Conservation (phyloP, 148 eudicot genomes). For the Pouteria glomerata region DNA sequence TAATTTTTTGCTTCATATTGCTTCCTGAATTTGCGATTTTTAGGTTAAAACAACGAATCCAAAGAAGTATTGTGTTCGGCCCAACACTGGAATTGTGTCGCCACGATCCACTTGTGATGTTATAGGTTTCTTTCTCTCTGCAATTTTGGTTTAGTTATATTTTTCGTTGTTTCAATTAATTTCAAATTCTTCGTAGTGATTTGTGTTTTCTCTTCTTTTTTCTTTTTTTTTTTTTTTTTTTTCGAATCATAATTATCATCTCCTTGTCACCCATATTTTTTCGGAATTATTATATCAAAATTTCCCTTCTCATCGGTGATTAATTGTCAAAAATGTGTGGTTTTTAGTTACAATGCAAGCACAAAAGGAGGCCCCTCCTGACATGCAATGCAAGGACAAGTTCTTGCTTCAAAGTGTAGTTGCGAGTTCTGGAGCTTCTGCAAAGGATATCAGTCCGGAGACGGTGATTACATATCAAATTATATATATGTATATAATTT, state of each 20-base stretch:
- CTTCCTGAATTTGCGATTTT: conserved; percentile 10
- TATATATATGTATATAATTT: too few species aligned
- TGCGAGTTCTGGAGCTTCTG: conserved; percentile 41
- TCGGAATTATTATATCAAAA: background rate
- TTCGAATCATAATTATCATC: background rate
- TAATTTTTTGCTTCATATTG: background rate
- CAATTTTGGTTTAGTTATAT: background rate
- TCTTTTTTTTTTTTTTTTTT: background rate
- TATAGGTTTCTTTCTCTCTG: conserved; percentile 35
- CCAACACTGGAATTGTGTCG: conserved; percentile 74
- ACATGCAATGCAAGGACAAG: conserved; percentile 87
- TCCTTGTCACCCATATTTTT: background rate
- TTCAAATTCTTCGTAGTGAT: background rate
- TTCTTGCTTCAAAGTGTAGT: conserved; percentile 74
- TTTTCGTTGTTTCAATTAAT: background rate
- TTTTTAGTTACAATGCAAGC: conserved; percentile 86
- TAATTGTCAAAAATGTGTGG: background rate
- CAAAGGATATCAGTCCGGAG: conserved; percentile 76
- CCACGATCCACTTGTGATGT: conserved; percentile 73
- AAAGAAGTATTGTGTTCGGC: conserved; percentile 81
- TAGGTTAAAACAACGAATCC: conserved; percentile 95
- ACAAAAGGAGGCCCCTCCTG: conserved; percentile 71
- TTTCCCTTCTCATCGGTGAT: background rate
- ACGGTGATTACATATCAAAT: conserved; percentile 38
- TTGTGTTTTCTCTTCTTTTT: too few species aligned